Evolutionary conservation across 306 rosid genomes (phyloP).

Genomic region (Neltuma alba): DNA sequence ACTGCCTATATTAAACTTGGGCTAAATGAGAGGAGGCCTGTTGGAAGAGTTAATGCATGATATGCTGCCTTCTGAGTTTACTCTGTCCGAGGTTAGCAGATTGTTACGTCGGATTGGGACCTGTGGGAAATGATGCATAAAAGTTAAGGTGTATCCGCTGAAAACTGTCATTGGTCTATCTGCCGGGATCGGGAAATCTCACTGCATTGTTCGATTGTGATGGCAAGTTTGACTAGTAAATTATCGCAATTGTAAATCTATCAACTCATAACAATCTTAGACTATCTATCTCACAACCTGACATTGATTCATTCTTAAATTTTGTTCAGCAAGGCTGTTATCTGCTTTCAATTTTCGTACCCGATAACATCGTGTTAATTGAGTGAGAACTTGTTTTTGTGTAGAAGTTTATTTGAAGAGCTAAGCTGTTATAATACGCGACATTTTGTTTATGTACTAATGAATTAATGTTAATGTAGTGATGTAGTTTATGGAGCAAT

Average conservation of each 20-base stretch:
- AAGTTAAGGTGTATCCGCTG: background rate
- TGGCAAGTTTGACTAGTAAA: background rate
- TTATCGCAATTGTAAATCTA: background rate
- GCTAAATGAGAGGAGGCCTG: background rate
- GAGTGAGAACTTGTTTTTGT: background rate
- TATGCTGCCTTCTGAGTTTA: background rate
- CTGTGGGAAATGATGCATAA: background rate
- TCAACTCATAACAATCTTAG: background rate
- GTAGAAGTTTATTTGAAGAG: background rate
- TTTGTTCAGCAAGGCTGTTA: background rate
- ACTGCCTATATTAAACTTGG: background rate
- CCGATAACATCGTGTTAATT: background rate
- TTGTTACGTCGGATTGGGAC: background rate
- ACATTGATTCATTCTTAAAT: background rate
- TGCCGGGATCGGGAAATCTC: background rate
- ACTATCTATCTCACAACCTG: background rate
- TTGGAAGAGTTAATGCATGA: conserved; percentile 16
- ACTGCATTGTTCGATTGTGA: background rate
- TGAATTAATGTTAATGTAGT: background rate
- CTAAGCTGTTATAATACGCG: background rate
- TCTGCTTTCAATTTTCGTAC: background rate
- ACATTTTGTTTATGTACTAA: background rate
- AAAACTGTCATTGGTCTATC: background rate
- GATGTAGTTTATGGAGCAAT: background rate
- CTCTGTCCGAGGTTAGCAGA: background rate